Base-by-base conservation (phyloP, 225 moss, liverwort and hornwort species). In the Climacium dendroides region DNA sequence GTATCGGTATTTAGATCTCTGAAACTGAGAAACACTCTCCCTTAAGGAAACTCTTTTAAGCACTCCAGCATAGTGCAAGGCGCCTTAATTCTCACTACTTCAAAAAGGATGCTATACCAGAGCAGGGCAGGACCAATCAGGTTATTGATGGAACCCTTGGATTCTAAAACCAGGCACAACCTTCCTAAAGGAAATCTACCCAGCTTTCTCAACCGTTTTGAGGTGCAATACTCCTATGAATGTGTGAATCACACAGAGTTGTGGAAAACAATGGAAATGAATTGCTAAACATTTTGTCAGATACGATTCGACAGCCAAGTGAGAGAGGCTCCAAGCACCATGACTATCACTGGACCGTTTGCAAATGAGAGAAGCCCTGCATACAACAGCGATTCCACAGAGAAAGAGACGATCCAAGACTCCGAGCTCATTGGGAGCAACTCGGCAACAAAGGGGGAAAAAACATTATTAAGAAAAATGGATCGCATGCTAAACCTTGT, bases 331-430 rank as follows among this genome's bases (percentile, higher is more conserved):
- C 66, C 77, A 81, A 88, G 30, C 59, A 82, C 66, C 86, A 55
- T 60, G 53, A 45, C 43, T 75, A 87, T 79, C 82, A 93, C 91
- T 82, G 79, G 77, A 41, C 71, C 85, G 37, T 92, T 90, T 82
- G 89, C 96, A 85, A 93, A 92, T 54, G 91, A 90, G 80, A 94
- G 90, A 63, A 93, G 82, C 55, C 91, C 94, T 62, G 89, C n/a
- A 85, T 73, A 67, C 53, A 80, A 53, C 87, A 67, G 37, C 48
- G 58, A 83, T 70, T 70, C 34, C 77, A 81, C 64, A 83, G 90
- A 81, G 67, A 94, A 91, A 61, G 79, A 75, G 74, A 70, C 48
- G 41, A 86, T 81, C 71, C 60, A 45, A 79, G 76, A 81, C 64
- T 66, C 43, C 79, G 86, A 75, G 53, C 43, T 47, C 80, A 85